A percentile compares a stretch with the other conserved stretches of the same genome.
These are phyloP conservation scores for Leccinum disarticulatum DNA, from an alignment of 768 basidiomycete genomes.

Conservation along the genomic window DNA sequence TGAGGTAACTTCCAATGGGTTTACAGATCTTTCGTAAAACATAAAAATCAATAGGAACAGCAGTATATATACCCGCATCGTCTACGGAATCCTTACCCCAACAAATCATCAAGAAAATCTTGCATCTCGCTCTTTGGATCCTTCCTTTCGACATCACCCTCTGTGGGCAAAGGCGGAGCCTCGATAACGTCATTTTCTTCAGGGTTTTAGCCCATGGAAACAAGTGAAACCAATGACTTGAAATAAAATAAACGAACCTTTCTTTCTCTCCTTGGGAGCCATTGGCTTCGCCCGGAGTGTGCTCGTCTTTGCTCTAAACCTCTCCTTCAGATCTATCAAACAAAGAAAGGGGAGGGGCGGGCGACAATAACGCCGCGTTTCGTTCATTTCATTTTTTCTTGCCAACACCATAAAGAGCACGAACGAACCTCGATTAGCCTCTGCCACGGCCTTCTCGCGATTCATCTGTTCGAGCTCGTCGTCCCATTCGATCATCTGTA, in stretches of 20 bases:
- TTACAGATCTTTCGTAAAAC: background rate
- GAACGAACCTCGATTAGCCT: conserved; percentile 67
- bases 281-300: conserved; percentile 42
- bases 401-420: background rate
- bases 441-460: conserved; percentile 70
- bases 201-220: conserved; percentile 4
- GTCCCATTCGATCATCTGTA: conserved; percentile 69
- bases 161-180: conserved; percentile 55
- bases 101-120: conserved; percentile 67
- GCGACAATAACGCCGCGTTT: no score
- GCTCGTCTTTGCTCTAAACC: conserved; percentile 57
- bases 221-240: background rate
- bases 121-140: conserved; percentile 60
- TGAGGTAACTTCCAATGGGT: background rate
- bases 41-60: background rate
- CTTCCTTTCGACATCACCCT: conserved; percentile 31
- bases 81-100: conserved; percentile 35
- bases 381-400: background rate
- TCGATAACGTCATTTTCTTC: conserved; percentile 39
- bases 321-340: conserved; percentile 52
- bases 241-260: conserved; percentile 29
- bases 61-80: background rate
- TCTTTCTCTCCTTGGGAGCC: conserved; percentile 35
- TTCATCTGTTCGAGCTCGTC: conserved; percentile 60
- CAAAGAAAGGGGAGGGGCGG: background rate